Evolutionary conservation across 345 rosid species (phyloP), one percentile per base, ranked within the genome.

Genomic region (Populus tremula): DNA sequence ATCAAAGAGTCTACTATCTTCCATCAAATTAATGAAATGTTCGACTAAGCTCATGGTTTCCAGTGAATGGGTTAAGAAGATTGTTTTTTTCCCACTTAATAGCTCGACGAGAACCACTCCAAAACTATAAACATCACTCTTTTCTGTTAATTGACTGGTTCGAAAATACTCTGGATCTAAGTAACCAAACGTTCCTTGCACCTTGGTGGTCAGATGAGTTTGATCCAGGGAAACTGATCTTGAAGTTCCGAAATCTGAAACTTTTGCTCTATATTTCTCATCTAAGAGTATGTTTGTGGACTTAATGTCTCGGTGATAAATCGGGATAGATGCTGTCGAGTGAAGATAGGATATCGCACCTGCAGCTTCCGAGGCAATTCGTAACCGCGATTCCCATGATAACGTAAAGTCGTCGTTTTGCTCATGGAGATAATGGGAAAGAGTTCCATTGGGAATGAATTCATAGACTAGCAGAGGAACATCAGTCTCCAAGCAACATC

Each of bases 161-260:
- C 8, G 69, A 20, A 76, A 83, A 23, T 79, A 79, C 41, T 76
- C 73, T 0, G 78, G 83, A 63, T 79, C 80, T 0, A 83, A 53
- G 80, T 83, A 83, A 0, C 85, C 85, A 45, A 79, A 79, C 6
- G 83, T 83, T 2, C 85, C 85, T 53, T 79, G 77, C 13, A 83
- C 73, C 16, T 5, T 23, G 7, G 78, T 79, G 18, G 85, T 83
- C 27, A 83, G 10, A 7, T 79, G 83, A 36, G 85, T 72, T 69
- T 43, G 65, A 18, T 79, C 82, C 4, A 50, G 31, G 8, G 79
- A 20, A 6, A 80, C 64, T 5, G 74, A 71, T 35, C 64, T 83
- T 9, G 86, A 77, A 10, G 77, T 66, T 11, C 79, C 81, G n/a
- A 80, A 83, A 29, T 80, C 86, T 0, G 83, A 35, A 10, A 83